Evolutionary conservation across 2,329 filamentous ascomycete species (phyloP), one percentile per base, ranked within the genome.

Genomic region (Botryotinia narcissicola): DNA sequence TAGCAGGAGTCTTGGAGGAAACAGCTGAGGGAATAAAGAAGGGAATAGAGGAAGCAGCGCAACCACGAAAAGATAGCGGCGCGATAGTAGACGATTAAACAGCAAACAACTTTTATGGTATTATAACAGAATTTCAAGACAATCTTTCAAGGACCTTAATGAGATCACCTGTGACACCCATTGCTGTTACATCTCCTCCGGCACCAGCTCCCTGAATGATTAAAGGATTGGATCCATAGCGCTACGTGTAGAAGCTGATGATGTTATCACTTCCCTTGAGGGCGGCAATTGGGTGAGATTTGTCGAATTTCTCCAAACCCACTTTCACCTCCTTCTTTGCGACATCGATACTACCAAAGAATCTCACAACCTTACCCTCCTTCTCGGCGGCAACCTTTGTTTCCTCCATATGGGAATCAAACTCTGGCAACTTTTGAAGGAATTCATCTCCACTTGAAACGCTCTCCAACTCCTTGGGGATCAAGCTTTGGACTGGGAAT

Each of bases 231-330:
- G 86, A 88, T 74, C 94, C 94, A 81, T 99, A 99, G 79, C 96
- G 89, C 87, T 97, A 92, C 9, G 96, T 99, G 84, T 98, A 97
- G 86, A 99, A 98, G 86, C 92, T 97, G 81, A 99, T 97, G 82
- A 99, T 97, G 86, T 99, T 99, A 82, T 98, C 96, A 83, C 95
- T 98, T 51, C 96, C 96, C 88, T 97, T 97, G 73, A 99, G 87
- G 66, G 93, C 92, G 22, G 96, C 96, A 84, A 99, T 98, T 20
- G 96, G 93, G 81, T 97, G 94, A 75, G 92, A 93, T 78, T 89
- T 90, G 77, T 97, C 94, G 78, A 94, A 95, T 84, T 92, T 93
- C 87, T 98, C 92, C 77, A 99, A 84, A 3, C 96, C 95, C 73
- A 99, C 96, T 86, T 95, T 97, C 82, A 98, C 92, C 78, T 90